These are phyloP conservation scores for Alternaria burnsii DNA, from an alignment of 2,329 filamentous ascomycete species.

Conservation along the genomic window DNA sequence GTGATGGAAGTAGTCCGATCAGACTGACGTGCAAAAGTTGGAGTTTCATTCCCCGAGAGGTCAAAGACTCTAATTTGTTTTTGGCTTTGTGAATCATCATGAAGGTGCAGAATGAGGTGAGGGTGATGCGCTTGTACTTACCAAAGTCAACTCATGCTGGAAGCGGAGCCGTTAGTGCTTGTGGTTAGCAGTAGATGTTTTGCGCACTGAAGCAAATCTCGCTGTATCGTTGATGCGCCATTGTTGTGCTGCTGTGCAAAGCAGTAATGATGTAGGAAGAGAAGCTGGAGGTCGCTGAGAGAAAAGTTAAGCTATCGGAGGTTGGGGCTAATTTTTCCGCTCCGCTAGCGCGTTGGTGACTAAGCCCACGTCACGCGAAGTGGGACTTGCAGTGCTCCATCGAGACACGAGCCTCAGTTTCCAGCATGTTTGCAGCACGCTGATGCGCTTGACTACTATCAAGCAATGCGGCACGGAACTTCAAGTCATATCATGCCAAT, in stretches of 20 bases:
- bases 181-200: slow-evolving; percentile 1
- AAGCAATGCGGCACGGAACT: neutral
- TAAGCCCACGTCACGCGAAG: slow-evolving; percentile 13
- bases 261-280: slow-evolving; percentile 15
- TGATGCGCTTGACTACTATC: neutral
- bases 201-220: neutral
- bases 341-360: slow-evolving; percentile 23
- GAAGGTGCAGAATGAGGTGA: slow-evolving; percentile 22
- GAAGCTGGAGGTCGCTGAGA: slow-evolving; percentile 12
- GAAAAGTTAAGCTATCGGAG: slow-evolving; percentile 29
- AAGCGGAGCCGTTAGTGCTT: neutral
- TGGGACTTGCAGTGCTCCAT: neutral
- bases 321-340: slow-evolving; percentile 30
- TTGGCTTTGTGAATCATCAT: slow-evolving; percentile 55
- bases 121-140: slow-evolving; percentile 19
- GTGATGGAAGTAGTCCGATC: slow-evolving; percentile 33
- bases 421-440: neutral
- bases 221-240: slow-evolving; percentile 9
- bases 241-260: slow-evolving; percentile 6
- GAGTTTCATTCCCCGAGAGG: slow-evolving; percentile 54
- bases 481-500: neutral
- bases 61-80: slow-evolving; percentile 59
- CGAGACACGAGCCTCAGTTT: neutral
- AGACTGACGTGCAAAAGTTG: slow-evolving; percentile 57
- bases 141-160: slow-evolving; percentile 15